A percentile compares a stretch with the other conserved stretches of the same genome.
phyloP scores from a whole-genome alignment of 805 yeast species.

The Candida manassasensis region DNA sequence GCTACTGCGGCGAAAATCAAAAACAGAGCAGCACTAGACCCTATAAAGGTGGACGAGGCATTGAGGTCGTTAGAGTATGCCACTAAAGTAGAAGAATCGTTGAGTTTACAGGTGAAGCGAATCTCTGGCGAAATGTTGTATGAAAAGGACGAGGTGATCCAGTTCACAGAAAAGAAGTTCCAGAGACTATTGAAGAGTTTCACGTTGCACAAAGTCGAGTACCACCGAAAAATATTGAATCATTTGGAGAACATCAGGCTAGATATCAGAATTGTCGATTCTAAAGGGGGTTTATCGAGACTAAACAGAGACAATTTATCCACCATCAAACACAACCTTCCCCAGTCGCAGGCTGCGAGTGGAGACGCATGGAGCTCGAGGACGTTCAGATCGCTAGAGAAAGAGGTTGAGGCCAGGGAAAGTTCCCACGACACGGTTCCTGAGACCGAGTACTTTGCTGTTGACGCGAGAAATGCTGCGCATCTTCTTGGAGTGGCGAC shows the following conservation, averaged over 20 bases:
- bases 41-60: constrained; percentile 88
- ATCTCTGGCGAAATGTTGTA: constrained; percentile 81
- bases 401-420: constrained; percentile 22
- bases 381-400: constrained; percentile 32
- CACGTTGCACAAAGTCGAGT: constrained; percentile 71
- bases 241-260: constrained; percentile 66
- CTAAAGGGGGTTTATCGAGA: constrained; percentile 74
- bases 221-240: constrained; percentile 74
- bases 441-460: constrained; percentile 19
- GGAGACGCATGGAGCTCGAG: constrained; percentile 45
- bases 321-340: constrained; percentile 37
- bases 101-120: constrained; percentile 72
- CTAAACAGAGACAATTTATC: constrained; percentile 69
- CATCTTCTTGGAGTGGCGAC: constrained; percentile 71
- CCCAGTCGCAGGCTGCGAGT: constrained; percentile 36
- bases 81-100: constrained; percentile 65
- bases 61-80: constrained; percentile 75
- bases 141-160: constrained; percentile 60
- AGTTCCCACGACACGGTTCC: constrained; percentile 10
- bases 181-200: constrained; percentile 51
- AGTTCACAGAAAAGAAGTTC: constrained; percentile 54
- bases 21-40: constrained; percentile 70
- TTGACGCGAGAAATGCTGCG: constrained; percentile 86
- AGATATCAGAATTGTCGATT: constrained; percentile 72
- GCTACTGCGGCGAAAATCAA: constrained; percentile 68